These are phyloP conservation scores for Paramecium primaurelia DNA, from an alignment of 73 alveolate genomes.

Conservation along the genomic window DNA sequence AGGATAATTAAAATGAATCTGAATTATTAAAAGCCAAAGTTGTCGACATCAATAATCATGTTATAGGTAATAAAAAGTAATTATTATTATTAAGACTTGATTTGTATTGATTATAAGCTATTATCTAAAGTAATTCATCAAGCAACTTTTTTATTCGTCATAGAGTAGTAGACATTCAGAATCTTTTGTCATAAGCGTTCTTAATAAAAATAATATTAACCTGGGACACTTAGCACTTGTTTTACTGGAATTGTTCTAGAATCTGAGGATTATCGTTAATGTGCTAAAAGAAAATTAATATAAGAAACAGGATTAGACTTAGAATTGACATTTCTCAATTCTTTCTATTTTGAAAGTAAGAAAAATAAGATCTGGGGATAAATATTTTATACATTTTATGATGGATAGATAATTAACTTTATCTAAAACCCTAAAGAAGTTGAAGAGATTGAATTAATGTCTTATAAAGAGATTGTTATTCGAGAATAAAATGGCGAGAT, in stretches of 20 bases:
- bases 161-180: not conserved
- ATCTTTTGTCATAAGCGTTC: slow-evolving; percentile 24
- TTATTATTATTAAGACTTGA: not conserved
- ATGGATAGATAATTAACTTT: slow-evolving; percentile 24
- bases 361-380: slow-evolving; percentile 1
- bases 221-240: not conserved
- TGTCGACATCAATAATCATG: slow-evolving; percentile 25
- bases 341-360: slow-evolving; percentile 13
- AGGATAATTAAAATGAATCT: slow-evolving; percentile 20
- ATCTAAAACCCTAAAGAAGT: not conserved
- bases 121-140: not conserved
- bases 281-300: slow-evolving; percentile 1
- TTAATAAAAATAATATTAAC: not conserved
- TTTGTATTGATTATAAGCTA: not conserved
- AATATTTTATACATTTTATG: not conserved
- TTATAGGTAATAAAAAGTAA: not conserved
- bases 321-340: not conserved
- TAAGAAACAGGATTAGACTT: slow-evolving; percentile 12
- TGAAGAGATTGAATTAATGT: not conserved
- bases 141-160: not conserved
- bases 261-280: not conserved
- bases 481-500: slow-evolving; percentile 7
- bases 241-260: slow-evolving; percentile 13
- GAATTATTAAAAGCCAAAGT: not conserved
- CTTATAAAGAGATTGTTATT: not conserved